These are phyloP conservation scores for Venturiaceae sp. DNA, from an alignment of 2,329 filamentous ascomycete genomes.

Conservation along the genomic window DNA sequence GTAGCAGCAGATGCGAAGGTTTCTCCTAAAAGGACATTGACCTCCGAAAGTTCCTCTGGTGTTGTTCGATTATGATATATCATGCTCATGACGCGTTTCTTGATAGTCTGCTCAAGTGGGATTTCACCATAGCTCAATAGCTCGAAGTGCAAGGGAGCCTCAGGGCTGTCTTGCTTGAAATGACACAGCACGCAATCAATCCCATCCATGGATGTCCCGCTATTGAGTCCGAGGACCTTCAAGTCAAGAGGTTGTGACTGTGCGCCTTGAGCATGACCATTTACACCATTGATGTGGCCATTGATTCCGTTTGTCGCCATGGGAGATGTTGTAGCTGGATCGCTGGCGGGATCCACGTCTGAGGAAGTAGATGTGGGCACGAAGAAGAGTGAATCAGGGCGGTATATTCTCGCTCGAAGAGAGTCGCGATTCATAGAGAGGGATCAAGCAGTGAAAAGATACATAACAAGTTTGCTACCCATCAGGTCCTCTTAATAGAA, in stretches of 20 bases:
- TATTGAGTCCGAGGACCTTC: neutral
- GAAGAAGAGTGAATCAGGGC: neutral
- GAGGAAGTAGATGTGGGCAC: too few relatives aligned
- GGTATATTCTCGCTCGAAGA: neutral
- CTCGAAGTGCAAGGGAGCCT: constrained; percentile 45
- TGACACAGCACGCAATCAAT: constrained; percentile 50
- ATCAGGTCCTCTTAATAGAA: neutral
- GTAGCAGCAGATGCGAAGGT: constrained; percentile 44
- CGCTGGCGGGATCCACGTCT: neutral
- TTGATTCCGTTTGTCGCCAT: neutral
- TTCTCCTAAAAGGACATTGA: constrained; percentile 49
- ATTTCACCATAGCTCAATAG: constrained; percentile 45
- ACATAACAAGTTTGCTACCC: too few relatives aligned
- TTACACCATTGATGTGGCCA: neutral
- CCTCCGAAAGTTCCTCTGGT: constrained; percentile 43
- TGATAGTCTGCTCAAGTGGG: constrained; percentile 43
- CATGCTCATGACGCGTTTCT: constrained; percentile 47
- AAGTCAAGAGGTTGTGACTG: neutral
- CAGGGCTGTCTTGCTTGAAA: constrained; percentile 44
- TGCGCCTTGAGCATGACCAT: neutral
- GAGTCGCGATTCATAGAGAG: neutral
- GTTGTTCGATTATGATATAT: constrained; percentile 45
- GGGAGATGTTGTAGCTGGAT: neutral
- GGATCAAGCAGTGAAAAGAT: too few relatives aligned
- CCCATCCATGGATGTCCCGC: constrained; percentile 29